Conservation (phyloP, 225 moss, liverwort and hornwort genomes). For the Neckera pumila region DNA sequence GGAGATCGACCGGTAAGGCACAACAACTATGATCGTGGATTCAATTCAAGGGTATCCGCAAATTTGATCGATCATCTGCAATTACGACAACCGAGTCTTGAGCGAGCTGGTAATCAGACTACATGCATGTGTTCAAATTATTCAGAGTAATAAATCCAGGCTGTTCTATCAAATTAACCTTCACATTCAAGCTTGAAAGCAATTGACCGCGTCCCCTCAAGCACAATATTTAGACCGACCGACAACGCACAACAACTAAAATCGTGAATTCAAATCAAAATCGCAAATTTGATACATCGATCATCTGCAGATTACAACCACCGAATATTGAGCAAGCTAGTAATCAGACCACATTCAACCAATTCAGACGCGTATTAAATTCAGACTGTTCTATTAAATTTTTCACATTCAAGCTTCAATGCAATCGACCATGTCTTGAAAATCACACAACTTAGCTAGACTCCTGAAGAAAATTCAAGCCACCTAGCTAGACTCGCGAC, state of each 20-base stretch:
- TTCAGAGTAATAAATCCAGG: neutral
- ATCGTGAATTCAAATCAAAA: neutral
- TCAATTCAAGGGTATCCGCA: neutral
- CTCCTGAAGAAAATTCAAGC: neutral
- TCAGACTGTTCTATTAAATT: neutral
- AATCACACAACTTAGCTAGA: neutral
- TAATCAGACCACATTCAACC: neutral
- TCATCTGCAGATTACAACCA: neutral
- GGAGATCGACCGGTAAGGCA: neutral
- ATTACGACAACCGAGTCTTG: neutral
- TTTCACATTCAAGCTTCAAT: neutral
- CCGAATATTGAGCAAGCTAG: neutral
- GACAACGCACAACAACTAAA: neutral
- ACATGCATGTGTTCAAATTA: neutral
- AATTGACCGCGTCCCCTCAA: neutral
- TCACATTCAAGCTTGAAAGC: neutral
- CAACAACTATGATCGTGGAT: neutral
- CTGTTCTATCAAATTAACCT: neutral
- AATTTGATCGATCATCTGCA: neutral
- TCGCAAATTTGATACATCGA: neutral
- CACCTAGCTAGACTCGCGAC: neutral
- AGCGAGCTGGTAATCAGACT: neutral
- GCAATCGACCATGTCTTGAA: neutral
- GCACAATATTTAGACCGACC: too few relatives aligned
- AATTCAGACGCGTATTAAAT: too few relatives aligned